These are phyloP conservation scores for Themeda triandra DNA, from an alignment of 176 grass and related monocot species.

Conservation along the genomic window DNA sequence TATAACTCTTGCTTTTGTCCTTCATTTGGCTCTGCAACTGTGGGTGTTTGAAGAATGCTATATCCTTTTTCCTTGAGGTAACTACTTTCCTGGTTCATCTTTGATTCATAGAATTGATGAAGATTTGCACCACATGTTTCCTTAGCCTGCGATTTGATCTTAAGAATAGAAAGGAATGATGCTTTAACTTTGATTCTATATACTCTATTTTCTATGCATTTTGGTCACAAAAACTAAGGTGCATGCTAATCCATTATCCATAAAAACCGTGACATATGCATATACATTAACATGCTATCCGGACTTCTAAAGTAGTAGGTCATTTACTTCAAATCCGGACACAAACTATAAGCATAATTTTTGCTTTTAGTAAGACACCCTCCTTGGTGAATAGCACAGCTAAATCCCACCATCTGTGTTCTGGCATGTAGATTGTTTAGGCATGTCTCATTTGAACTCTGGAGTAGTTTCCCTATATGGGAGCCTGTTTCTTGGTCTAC, in stretches of 20 bases:
- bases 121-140: neutral
- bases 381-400: neutral
- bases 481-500: neutral
- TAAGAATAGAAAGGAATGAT: neutral
- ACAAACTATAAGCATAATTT: neutral
- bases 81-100: conserved; percentile 20
- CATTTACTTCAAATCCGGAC: neutral
- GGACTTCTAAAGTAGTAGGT: neutral
- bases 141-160: neutral
- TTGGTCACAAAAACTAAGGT: neutral
- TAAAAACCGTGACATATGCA: neutral
- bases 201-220: neutral
- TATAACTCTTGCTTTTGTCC: conserved; percentile 43
- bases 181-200: conserved; percentile 9
- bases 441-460: neutral
- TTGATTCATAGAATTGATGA: conserved; percentile 14
- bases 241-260: conserved; percentile 1
- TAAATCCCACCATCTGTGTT: neutral
- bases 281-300: neutral
- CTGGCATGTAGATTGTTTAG: neutral
- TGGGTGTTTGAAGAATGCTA: conserved; percentile 27
- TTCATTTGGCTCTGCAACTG: conserved; percentile 26
- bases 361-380: neutral
- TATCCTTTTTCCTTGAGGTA: conserved; percentile 39
- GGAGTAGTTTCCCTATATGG: neutral